Evolutionary conservation across 1,284 basidiomycete genomes (phyloP).

Genomic region (Thelephora terrestris): DNA sequence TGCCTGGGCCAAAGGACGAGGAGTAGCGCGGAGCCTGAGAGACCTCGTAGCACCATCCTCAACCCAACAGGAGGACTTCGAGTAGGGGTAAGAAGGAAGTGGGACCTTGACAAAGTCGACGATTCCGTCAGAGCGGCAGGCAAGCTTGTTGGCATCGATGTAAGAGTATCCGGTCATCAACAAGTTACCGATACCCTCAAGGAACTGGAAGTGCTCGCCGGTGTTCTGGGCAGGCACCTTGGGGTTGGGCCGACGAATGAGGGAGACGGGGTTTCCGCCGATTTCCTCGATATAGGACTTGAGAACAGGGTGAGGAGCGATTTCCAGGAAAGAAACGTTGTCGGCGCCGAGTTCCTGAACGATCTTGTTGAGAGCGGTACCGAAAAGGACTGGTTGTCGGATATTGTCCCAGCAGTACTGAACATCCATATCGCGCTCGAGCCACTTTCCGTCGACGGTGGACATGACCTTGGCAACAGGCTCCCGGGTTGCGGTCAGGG

Average conservation of each 20-base stretch:
- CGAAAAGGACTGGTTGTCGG: constrained; percentile 21
- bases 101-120: constrained; percentile 7
- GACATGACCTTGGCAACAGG: constrained; percentile 20
- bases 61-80: constrained; percentile 11
- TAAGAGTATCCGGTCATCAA: constrained; percentile 17
- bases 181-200: constrained; percentile 20
- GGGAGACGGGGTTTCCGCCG: constrained; percentile 18
- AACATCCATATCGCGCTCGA: constrained; percentile 22
- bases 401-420: constrained; percentile 23
- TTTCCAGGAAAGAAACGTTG: constrained; percentile 19
- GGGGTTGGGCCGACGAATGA: constrained; percentile 20
- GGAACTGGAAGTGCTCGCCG: constrained; percentile 20
- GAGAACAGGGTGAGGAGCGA: constrained; percentile 21
- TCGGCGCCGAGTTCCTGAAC: constrained; percentile 19
- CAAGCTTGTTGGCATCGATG: constrained; percentile 17
- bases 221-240: constrained; percentile 20
- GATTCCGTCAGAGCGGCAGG: constrained; percentile 12
- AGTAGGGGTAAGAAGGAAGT: constrained; percentile 11
- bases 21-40: constrained; percentile 13
- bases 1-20: constrained; percentile 14
- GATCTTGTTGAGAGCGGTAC: constrained; percentile 21
- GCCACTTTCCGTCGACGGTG: constrained; percentile 22
- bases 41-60: constrained; percentile 15
- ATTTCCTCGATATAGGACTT: constrained; percentile 22
- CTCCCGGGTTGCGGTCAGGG: constrained; percentile 9